phyloP scores from a whole-genome alignment of 2,329 filamentous ascomycete genomes.

The Pseudocercospora musae region DNA sequence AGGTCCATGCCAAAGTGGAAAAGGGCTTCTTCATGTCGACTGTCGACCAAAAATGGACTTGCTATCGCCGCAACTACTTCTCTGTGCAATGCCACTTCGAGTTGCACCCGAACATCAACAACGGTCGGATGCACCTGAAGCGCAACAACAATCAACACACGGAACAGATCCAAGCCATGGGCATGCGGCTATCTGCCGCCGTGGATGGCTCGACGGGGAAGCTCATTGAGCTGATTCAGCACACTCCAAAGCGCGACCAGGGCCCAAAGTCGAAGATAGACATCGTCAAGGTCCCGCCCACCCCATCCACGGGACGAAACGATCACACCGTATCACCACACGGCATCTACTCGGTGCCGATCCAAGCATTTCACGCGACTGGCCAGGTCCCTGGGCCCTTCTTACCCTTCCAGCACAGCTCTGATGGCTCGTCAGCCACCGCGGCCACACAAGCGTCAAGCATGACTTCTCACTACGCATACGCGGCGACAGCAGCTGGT shows the following conservation, averaged over 20 bases:
- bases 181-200: constrained; percentile 79
- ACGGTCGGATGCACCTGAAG: constrained; percentile 57
- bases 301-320: constrained; percentile 50
- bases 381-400: constrained; percentile 38
- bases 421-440: constrained; percentile 21
- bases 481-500: constrained; percentile 14
- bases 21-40: constrained; percentile 78
- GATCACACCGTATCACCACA: constrained; percentile 39
- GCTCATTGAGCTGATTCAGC: constrained; percentile 78
- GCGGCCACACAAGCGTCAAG: constrained; percentile 10
- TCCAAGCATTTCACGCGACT: constrained; percentile 40
- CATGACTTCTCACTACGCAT: constrained; percentile 21
- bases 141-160: constrained; percentile 38
- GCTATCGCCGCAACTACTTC: constrained; percentile 89
- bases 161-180: constrained; percentile 67
- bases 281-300: constrained; percentile 67
- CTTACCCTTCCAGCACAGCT: constrained; percentile 41
- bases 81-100: constrained; percentile 77
- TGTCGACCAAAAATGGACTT: constrained; percentile 78
- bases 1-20: constrained; percentile 77
- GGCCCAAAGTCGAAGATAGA: constrained; percentile 72
- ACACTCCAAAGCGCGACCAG: constrained; percentile 88
- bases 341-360: constrained; percentile 32
- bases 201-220: constrained; percentile 74
- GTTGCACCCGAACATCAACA: constrained; percentile 60